These are phyloP conservation scores for Phytophthora ramorum DNA, from an alignment of 352 stramenopile genomes.

Conservation along the genomic window DNA sequence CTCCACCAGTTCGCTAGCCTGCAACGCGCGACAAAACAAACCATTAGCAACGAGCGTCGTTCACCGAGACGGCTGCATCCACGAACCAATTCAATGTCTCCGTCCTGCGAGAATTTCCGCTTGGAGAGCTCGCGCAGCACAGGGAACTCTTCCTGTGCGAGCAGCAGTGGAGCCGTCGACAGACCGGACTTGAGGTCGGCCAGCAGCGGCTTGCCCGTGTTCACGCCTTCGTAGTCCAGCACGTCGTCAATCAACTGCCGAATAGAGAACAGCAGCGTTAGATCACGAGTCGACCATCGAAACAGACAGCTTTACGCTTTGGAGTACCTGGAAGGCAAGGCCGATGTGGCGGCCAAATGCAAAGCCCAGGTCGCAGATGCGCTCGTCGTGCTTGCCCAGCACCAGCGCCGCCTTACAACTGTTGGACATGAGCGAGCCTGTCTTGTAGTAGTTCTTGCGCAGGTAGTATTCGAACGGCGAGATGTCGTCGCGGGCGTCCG, in stretches of 20 bases:
- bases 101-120: constrained; percentile 92
- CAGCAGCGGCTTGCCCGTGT: constrained; percentile 95
- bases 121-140: constrained; percentile 89
- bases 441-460: constrained; percentile 99
- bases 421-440: constrained; percentile 98
- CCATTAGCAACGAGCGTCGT: constrained; percentile 15
- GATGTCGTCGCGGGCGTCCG: constrained; percentile 66
- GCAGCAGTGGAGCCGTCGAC: constrained; percentile 96
- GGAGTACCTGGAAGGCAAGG: constrained; percentile 96
- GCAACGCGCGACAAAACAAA: constrained; percentile 18
- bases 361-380: constrained; percentile 91
- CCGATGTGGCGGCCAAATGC: constrained; percentile 98
- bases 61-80: not conserved
- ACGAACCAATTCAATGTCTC: constrained; percentile 92
- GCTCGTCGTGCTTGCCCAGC: constrained; percentile 91
- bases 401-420: constrained; percentile 94
- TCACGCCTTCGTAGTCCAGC: constrained; percentile 97
- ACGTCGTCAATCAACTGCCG: constrained; percentile 96
- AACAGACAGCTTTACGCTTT: constrained; percentile 12
- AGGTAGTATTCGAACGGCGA: constrained; percentile 96
- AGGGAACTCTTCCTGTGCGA: constrained; percentile 95
- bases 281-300: constrained; percentile 20
- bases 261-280: constrained; percentile 17
- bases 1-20: constrained; percentile 90
- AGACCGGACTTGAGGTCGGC: constrained; percentile 96